Percentiles rank a stretch among this genome's conserved stretches.
phyloP scores from a whole-genome alignment of 2,329 filamentous ascomycete genomes.

The Alternaria gaisen region DNA sequence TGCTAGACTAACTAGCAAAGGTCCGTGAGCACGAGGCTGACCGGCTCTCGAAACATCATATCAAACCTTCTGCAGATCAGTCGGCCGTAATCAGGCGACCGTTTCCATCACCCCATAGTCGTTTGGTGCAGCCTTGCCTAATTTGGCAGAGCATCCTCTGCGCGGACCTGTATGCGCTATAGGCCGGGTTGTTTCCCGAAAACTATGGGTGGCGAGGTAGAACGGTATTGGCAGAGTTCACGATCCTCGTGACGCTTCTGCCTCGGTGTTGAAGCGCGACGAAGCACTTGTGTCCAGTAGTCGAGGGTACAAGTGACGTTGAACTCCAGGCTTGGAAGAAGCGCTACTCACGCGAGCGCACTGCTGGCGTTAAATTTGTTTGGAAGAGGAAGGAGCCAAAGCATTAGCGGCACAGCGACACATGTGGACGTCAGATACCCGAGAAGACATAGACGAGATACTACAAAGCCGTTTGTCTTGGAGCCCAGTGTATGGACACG shows the following conservation, averaged over 20 bases:
- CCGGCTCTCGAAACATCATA: conserved; percentile 5
- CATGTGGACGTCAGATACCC: not conserved
- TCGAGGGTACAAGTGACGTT: conserved; percentile 6
- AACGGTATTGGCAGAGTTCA: conserved; percentile 13
- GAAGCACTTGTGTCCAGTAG: conserved; percentile 5
- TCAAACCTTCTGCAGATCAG: conserved; percentile 1
- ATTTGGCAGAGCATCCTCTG: conserved; percentile 1
- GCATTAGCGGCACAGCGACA: not conserved
- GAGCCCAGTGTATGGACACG: not conserved
- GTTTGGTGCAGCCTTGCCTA: conserved; percentile 2
- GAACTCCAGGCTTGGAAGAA: not conserved
- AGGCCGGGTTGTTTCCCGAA: conserved; percentile 4
- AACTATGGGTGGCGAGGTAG: not conserved
- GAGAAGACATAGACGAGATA: not conserved
- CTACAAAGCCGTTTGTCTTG: conserved; percentile 5
- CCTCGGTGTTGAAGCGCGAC: conserved; percentile 28
- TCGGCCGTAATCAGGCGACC: conserved; percentile 10
- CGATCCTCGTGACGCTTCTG: conserved; percentile 25
- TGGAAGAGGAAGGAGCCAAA: not conserved
- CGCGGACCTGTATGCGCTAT: not conserved
- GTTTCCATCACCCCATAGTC: not conserved
- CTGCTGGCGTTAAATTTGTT: not conserved
- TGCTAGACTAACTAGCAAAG: conserved; percentile 5
- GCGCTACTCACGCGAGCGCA: not conserved
- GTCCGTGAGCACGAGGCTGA: conserved; percentile 5